A percentile compares a stretch with the other conserved stretches of the same genome.
Conservation (phyloP, 2,329 filamentous ascomycete species). For the Chaetomiaceae sp. region DNA sequence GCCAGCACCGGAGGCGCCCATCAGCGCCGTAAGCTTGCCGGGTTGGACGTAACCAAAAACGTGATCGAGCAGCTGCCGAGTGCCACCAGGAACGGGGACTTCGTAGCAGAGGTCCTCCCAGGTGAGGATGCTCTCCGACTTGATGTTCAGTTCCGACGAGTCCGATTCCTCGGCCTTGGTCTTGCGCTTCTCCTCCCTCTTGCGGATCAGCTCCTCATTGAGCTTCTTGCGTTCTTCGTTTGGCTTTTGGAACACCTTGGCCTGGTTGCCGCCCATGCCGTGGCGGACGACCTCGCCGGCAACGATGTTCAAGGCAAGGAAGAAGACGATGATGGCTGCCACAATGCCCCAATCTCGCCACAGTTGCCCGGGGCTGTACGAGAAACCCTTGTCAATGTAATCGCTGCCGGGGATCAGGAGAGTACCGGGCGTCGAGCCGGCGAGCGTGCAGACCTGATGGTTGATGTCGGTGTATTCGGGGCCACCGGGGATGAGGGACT, state of each 20-base stretch:
- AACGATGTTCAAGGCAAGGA: slow-evolving; percentile 69
- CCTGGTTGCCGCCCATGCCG: slow-evolving; percentile 73
- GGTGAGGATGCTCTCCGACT: slow-evolving; percentile 66
- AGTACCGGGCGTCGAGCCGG: slow-evolving; percentile 64
- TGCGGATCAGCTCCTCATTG: slow-evolving; percentile 57
- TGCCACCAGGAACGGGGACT: slow-evolving; percentile 55
- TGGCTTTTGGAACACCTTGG: slow-evolving; percentile 70
- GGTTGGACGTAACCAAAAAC: slow-evolving; percentile 68
- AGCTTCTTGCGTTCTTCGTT: slow-evolving; percentile 61
- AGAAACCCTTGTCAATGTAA: slow-evolving; percentile 66
- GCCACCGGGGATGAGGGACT: slow-evolving; percentile 67
- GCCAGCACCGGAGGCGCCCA: slow-evolving; percentile 80
- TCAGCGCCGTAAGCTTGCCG: slow-evolving; percentile 71
- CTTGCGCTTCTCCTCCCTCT: slow-evolving; percentile 51
- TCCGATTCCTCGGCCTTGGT: slow-evolving; percentile 41
- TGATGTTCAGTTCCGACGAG: slow-evolving; percentile 49
- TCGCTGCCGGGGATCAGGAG: slow-evolving; percentile 57
- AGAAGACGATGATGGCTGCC: slow-evolving; percentile 67
- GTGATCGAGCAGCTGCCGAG: slow-evolving; percentile 50
- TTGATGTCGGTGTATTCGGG: slow-evolving; percentile 64
- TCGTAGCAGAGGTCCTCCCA: slow-evolving; percentile 84
- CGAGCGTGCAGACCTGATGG: slow-evolving; percentile 75
- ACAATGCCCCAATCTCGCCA: slow-evolving; percentile 87
- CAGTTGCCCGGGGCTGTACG: slow-evolving; percentile 60
- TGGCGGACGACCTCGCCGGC: slow-evolving; percentile 75